Conservation (phyloP, 768 basidiomycete species). For the Lactarius trivialis region DNA sequence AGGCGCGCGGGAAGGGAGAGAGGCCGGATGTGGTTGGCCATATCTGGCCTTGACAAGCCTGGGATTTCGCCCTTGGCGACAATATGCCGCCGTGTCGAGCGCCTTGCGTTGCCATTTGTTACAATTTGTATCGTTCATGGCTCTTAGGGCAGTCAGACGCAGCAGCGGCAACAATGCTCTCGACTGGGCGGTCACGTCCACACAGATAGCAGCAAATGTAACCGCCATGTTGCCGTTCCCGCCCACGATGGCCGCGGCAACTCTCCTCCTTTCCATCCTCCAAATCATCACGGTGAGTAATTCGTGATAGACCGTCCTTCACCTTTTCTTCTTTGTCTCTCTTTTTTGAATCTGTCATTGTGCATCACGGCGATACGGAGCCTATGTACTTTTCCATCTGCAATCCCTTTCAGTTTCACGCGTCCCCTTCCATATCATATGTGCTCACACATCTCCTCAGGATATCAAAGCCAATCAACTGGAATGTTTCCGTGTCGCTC, state of each 20-base stretch:
- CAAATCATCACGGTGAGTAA: conserved; percentile 18
- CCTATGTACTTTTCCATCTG: too few relatives aligned
- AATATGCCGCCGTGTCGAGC: not conserved
- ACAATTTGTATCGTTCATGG: conserved; percentile 2
- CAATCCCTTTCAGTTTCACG: not conserved
- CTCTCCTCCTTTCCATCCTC: conserved; percentile 18
- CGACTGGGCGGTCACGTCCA: conserved; percentile 14
- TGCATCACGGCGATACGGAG: too few relatives aligned
- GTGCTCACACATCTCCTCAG: conserved; percentile 3
- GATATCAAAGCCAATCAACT: conserved; percentile 23
- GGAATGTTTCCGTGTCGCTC: conserved; percentile 20
- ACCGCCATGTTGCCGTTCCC: conserved; percentile 18
- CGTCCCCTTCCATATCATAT: too few relatives aligned
- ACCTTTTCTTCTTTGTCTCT: too few relatives aligned
- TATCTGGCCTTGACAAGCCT: too few relatives aligned
- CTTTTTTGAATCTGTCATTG: too few relatives aligned
- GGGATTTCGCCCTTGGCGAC: not conserved
- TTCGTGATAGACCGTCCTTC: not conserved
- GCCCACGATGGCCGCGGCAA: conserved; percentile 16
- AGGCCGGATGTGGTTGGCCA: too few relatives aligned
- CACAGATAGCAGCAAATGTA: conserved; percentile 12
- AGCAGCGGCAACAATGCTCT: conserved; percentile 17
- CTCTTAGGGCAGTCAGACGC: conserved; percentile 16
- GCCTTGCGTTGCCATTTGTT: not conserved
- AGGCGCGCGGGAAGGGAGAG: too few relatives aligned